Evolutionary conservation across 306 rosid genomes (phyloP).

Genomic region (Prunus davidiana): DNA sequence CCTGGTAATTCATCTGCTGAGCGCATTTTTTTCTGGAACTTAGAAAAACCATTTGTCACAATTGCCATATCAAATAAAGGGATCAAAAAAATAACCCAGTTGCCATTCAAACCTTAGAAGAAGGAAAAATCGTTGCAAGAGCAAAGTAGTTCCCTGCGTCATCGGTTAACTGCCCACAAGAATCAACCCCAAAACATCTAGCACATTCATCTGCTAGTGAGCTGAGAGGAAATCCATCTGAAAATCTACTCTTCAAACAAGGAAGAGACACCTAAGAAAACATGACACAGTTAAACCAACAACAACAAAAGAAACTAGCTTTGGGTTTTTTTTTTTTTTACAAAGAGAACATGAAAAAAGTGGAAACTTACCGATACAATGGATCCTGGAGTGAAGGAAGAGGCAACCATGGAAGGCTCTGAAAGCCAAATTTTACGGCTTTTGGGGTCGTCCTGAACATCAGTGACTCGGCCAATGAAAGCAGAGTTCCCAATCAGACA

Average conservation of each 20-base stretch:
- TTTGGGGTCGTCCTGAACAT: conserved; percentile 21
- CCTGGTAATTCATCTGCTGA: background rate
- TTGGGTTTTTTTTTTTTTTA: background rate
- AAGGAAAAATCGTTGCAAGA: conserved; percentile 65
- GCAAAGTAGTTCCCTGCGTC: conserved; percentile 67
- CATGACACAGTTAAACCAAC: background rate
- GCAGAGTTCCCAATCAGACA: conserved; percentile 51
- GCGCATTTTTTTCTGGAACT: background rate
- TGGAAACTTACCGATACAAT: conserved; percentile 56
- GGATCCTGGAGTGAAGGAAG: conserved; percentile 55
- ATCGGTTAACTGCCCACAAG: conserved; percentile 8
- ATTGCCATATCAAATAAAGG: conserved; percentile 4
- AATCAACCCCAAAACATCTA: conserved; percentile 38
- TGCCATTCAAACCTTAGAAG: conserved; percentile 58
- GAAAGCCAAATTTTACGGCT: conserved; percentile 72
- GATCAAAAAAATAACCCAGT: background rate
- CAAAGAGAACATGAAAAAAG: background rate
- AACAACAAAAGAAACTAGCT: background rate
- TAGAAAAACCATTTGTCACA: background rate
- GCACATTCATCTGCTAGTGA: conserved; percentile 59
- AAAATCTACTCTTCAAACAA: conserved; percentile 24
- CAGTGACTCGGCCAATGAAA: conserved; percentile 44
- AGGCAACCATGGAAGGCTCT: conserved; percentile 60
- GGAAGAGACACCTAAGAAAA: conserved; percentile 54
- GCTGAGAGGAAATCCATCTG: conserved; percentile 55